These are phyloP conservation scores for Gomphus bonarii DNA, from an alignment of 1,284 basidiomycete species.

Conservation along the genomic window DNA sequence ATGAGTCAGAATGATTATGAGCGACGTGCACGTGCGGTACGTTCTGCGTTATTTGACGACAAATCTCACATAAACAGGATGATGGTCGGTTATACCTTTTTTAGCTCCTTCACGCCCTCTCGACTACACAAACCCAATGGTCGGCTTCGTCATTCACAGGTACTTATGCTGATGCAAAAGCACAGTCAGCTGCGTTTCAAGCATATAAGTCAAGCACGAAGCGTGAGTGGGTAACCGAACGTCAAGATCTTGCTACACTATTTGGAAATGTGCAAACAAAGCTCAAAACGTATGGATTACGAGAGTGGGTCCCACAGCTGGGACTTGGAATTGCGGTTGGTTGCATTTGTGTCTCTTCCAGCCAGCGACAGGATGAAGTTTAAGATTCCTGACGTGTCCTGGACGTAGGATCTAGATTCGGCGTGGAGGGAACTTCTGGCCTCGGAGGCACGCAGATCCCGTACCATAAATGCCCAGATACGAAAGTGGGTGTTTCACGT, in stretches of 20 bases:
- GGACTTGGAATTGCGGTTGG: constrained; percentile 56
- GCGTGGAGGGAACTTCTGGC: constrained; percentile 69
- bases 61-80: background rate
- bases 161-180: constrained; percentile 76
- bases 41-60: constrained; percentile 17
- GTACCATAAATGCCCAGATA: constrained; percentile 86
- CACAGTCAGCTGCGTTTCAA: constrained; percentile 64
- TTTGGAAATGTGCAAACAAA: constrained; percentile 95
- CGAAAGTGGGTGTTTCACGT: constrained; percentile 55
- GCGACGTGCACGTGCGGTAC: constrained; percentile 65
- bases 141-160: constrained; percentile 49
- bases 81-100: background rate
- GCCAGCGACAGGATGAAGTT: background rate
- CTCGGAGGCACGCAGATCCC: constrained; percentile 71
- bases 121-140: constrained; percentile 59
- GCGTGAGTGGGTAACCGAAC: constrained; percentile 81
- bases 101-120: constrained; percentile 57
- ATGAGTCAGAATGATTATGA: constrained; percentile 88
- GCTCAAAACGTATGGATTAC: constrained; percentile 80
- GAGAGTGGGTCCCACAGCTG: constrained; percentile 71
- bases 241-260: constrained; percentile 80
- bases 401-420: constrained; percentile 58
- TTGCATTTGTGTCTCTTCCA: constrained; percentile 12
- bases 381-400: background rate
- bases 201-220: constrained; percentile 83